Conservation (phyloP, 345 rosid species). For the Salix brachista region DNA sequence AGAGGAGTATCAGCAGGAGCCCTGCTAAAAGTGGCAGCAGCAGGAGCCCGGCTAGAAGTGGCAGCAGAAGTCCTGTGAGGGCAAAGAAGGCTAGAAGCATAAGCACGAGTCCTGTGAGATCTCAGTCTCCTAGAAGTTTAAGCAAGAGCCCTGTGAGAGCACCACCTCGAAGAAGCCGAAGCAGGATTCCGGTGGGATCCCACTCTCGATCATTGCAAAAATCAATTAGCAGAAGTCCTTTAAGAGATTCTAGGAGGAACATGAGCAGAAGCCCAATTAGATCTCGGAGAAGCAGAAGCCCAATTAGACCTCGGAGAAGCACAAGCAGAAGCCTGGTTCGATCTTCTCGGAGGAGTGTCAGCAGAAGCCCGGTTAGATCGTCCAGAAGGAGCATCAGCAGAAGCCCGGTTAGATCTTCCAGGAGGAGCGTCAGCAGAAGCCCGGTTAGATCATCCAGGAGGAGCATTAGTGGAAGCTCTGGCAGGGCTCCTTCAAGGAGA, state of each 20-base stretch:
- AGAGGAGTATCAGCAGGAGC: conserved; percentile 43
- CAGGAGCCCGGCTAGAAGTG: conserved; percentile 45
- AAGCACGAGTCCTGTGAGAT: conserved; percentile 39
- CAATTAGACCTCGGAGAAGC: conserved; percentile 47
- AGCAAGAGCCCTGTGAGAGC: conserved; percentile 33
- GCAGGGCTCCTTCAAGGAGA: conserved; percentile 47
- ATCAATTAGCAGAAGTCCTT: conserved; percentile 44
- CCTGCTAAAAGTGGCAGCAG: conserved; percentile 44
- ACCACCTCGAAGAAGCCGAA: conserved; percentile 22
- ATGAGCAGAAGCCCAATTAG: conserved; percentile 47
- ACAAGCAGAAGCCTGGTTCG: conserved; percentile 43
- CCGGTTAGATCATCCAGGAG: conserved; percentile 27
- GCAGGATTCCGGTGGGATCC: conserved; percentile 41
- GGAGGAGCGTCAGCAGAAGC: conserved; percentile 50
- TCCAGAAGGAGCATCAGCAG: conserved; percentile 29
- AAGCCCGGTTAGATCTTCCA: conserved; percentile 42
- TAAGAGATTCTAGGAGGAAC: conserved; percentile 30
- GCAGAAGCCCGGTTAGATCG: conserved; percentile 41
- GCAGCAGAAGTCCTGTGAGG: conserved; percentile 53
- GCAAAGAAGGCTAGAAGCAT: conserved; percentile 28
- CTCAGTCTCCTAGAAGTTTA: conserved; percentile 14
- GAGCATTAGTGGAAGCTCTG: conserved; percentile 45
- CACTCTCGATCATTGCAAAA: conserved; percentile 18
- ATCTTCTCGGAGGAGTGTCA: conserved; percentile 37
- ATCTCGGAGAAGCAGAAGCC: conserved; percentile 35